A percentile compares a stretch with the other conserved stretches of the same genome.
These are phyloP conservation scores for Penicillium cinerascens DNA, from an alignment of 495 filamentous ascomycete genomes.

Conservation along the genomic window DNA sequence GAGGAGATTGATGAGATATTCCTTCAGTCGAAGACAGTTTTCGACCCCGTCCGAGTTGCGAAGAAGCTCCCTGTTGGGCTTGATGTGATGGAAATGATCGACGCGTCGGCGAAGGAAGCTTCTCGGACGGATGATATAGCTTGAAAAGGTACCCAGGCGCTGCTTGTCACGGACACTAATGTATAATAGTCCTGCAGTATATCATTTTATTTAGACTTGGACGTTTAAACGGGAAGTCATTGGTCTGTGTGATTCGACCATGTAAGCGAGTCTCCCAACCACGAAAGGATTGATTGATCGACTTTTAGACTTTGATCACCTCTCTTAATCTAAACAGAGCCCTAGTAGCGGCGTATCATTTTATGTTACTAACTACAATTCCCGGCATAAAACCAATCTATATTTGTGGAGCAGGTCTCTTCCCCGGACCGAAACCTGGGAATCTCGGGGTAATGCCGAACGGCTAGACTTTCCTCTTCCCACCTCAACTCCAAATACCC, in stretches of 20 bases:
- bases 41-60: conserved; percentile 14
- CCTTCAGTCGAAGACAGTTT: conserved; percentile 36
- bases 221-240: not conserved
- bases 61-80: conserved; percentile 9
- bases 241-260: not conserved
- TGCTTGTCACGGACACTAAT: not conserved
- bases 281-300: not conserved
- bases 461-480: not conserved
- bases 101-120: not conserved
- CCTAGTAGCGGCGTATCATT: not conserved
- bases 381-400: not conserved
- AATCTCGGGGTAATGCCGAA: not conserved
- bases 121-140: not conserved
- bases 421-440: not conserved
- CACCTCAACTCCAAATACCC: not conserved
- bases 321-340: not conserved
- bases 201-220: not conserved
- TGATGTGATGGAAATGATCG: not conserved
- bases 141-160: not conserved
- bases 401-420: not conserved
- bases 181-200: not conserved
- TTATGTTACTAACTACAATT: too few species aligned
- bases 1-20: conserved; percentile 63
- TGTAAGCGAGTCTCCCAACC: not conserved
- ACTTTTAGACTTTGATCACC: not conserved